These are phyloP conservation scores for Priceomyces medius DNA, from an alignment of 805 yeast species.

Conservation along the genomic window DNA sequence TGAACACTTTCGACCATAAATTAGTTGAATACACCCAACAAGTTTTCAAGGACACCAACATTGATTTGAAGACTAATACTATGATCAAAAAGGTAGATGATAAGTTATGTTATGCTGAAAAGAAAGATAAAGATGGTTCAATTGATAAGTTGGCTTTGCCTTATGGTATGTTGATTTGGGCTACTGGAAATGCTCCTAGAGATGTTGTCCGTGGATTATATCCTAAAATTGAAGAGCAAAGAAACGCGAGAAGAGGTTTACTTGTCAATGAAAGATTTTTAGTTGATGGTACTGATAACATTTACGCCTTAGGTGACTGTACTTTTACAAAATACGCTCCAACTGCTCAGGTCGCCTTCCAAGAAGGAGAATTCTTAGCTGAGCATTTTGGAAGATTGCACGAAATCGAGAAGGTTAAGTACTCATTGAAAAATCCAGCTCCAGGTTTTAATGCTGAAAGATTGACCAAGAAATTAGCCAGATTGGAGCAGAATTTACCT, in stretches of 20 bases:
- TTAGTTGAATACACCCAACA: constrained; percentile 77
- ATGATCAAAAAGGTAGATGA: constrained; percentile 85
- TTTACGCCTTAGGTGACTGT: constrained; percentile 93
- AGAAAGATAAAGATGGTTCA: constrained; percentile 62
- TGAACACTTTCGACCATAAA: constrained; percentile 68
- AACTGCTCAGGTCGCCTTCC: constrained; percentile 97
- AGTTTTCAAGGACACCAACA: constrained; percentile 64
- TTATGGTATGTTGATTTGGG: constrained; percentile 94
- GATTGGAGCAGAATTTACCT: constrained; percentile 42
- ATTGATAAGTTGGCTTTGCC: constrained; percentile 65
- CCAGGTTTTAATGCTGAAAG: constrained; percentile 44
- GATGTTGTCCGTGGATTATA: constrained; percentile 67
- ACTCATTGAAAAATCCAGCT: constrained; percentile 39
- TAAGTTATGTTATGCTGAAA: constrained; percentile 66
- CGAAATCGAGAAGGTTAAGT: constrained; percentile 58
- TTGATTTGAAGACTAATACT: constrained; percentile 76
- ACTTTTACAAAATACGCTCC: constrained; percentile 90
- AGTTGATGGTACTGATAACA: constrained; percentile 78
- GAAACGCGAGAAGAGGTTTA: constrained; percentile 86
- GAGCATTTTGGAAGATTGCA: constrained; percentile 63
- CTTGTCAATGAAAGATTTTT: constrained; percentile 79
- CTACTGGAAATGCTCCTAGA: constrained; percentile 94
- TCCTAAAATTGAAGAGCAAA: constrained; percentile 68
- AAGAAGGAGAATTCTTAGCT: constrained; percentile 84
- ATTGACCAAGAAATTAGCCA: constrained; percentile 46